A percentile compares a stretch with the other conserved stretches of the same genome.
Evolutionary conservation across 2,329 filamentous ascomycete species (phyloP).

Genomic region (Drechslera avenae): DNA sequence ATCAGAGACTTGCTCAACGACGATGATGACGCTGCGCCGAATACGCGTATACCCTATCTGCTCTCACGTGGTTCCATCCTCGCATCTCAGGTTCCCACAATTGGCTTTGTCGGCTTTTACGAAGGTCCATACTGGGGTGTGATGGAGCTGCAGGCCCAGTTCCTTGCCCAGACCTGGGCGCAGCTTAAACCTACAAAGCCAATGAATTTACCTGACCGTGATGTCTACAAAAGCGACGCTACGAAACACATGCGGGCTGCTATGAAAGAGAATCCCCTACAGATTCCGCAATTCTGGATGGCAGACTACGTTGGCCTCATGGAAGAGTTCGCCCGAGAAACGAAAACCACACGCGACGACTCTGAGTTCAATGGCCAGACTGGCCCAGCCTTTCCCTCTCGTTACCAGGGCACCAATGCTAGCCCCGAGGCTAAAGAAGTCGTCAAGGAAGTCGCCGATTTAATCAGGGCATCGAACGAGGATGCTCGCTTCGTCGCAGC

Average conservation of each 20-base stretch:
- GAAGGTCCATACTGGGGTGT: slow-evolving; percentile 84
- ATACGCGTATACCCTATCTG: slow-evolving; percentile 58
- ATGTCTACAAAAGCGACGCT: slow-evolving; percentile 25
- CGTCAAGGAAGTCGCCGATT: slow-evolving; percentile 52
- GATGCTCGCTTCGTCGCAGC: slow-evolving; percentile 62
- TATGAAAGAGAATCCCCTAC: slow-evolving; percentile 39
- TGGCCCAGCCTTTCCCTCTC: slow-evolving; percentile 53
- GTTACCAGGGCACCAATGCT: slow-evolving; percentile 39
- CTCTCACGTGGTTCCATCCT: slow-evolving; percentile 71
- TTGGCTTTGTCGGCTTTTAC: slow-evolving; percentile 85
- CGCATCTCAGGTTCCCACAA: slow-evolving; percentile 63
- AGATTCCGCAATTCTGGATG: slow-evolving; percentile 77
- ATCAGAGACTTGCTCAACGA: slow-evolving; percentile 61
- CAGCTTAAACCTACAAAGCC: slow-evolving; percentile 23
- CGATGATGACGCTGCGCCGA: slow-evolving; percentile 61
- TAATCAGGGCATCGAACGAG: slow-evolving; percentile 52
- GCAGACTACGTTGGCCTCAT: slow-evolving; percentile 79
- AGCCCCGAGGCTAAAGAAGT: slow-evolving; percentile 51
- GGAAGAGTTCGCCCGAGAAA: slow-evolving; percentile 68
- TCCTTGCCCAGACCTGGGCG: slow-evolving; percentile 67
- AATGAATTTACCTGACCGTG: slow-evolving; percentile 8
- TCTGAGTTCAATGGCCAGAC: slow-evolving; percentile 51
- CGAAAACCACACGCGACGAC: slow-evolving; percentile 58
- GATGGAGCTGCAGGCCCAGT: slow-evolving; percentile 83
- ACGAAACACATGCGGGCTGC: slow-evolving; percentile 52